Base-by-base conservation (phyloP, 169 alveolate species). In the Eimeria falciformis region DNA sequence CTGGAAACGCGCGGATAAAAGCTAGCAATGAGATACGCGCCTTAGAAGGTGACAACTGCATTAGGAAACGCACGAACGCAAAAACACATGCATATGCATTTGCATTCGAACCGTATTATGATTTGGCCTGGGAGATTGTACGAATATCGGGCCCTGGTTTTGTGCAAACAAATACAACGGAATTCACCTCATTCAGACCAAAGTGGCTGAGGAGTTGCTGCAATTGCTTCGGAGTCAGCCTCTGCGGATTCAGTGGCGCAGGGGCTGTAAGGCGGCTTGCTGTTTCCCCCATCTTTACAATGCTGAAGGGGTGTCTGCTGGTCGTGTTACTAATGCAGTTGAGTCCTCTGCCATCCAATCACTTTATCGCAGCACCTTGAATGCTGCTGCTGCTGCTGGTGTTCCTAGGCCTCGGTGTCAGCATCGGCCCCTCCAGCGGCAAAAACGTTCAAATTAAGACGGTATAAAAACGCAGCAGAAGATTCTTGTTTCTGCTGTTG, bases 1-100 rank as follows among this genome's bases (percentile, higher is more conserved):
- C 87, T 17, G 87, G 87, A 69, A 78, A 78, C 1, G 87, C 87
- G 43, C 87, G 71, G 68, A 78, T 69, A 37, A 78, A 78, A 1
- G 65, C 87, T 4, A 78, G 87, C 87, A 78, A 53, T 40, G 87
- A 78, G 58, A 78, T 78, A 9, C 87, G 87, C 17, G 87, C 87
- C 87, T 78, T 78, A 5, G 87, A 78, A 11, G 87, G 87, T 5
- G 87, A 78, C 17, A 78, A 69, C 87, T 78, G 87, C 71, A 50
- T 2, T 40, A 11, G 27, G 4, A 43, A 46, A 1, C 5, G 27
- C 12, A 71, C n/a, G 1, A 33, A 14, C 29, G n/a, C 47, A 71
- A 5, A 17, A 9, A 14, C 45, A 66, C 33, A 6, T 17, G 73
- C 40, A 62, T 5, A 62, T 17, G 2, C 73, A 62, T 9, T 5